Conservation (phyloP, 768 basidiomycete genomes). For the Leccinum uliginosum region DNA sequence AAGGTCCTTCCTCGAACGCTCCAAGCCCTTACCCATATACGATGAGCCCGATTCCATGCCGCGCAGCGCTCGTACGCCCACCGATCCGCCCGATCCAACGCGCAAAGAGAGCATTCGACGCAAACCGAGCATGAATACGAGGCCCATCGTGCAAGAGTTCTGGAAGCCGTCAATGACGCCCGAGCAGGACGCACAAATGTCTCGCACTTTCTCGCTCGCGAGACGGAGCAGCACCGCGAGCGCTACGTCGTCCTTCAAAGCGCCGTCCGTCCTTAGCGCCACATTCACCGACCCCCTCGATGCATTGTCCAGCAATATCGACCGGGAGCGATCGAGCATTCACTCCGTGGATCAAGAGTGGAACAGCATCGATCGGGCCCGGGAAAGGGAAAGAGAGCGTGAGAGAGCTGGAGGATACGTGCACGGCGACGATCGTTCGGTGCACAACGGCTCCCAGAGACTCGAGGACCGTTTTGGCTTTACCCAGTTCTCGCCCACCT, state of each 20-base stretch:
- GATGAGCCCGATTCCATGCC: conserved; percentile 30
- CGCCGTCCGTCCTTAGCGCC: conserved; percentile 38
- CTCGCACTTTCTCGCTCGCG: conserved; percentile 40
- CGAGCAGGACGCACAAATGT: conserved; percentile 40
- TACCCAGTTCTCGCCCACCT: conserved; percentile 6
- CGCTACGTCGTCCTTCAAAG: conserved; percentile 44
- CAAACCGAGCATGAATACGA: conserved; percentile 33
- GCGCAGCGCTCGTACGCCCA: conserved; percentile 17
- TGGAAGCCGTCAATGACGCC: conserved; percentile 48
- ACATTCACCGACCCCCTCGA: conserved; percentile 30
- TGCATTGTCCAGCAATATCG: conserved; percentile 14
- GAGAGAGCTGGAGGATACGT: conserved; percentile 15
- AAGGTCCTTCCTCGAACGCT: conserved; percentile 17
- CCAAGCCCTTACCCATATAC: conserved; percentile 16
- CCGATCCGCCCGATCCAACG: conserved; percentile 19
- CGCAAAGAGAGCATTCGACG: conserved; percentile 28
- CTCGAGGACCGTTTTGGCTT: conserved; percentile 17
- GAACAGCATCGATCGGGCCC: conserved; percentile 21
- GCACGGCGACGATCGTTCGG: conserved; percentile 24
- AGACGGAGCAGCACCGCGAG: conserved; percentile 48
- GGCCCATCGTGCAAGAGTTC: conserved; percentile 38
- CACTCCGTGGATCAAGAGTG: conserved; percentile 28
- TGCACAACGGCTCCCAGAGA: conserved; percentile 8
- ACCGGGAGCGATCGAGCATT: conserved; percentile 26
- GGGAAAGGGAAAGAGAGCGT: conserved; percentile 23